A percentile compares a stretch with the other conserved stretches of the same genome.
These are phyloP conservation scores for Zygosaccharomyces pseudobailii DNA, from an alignment of 1,139 yeast genomes.

Conservation along the genomic window DNA sequence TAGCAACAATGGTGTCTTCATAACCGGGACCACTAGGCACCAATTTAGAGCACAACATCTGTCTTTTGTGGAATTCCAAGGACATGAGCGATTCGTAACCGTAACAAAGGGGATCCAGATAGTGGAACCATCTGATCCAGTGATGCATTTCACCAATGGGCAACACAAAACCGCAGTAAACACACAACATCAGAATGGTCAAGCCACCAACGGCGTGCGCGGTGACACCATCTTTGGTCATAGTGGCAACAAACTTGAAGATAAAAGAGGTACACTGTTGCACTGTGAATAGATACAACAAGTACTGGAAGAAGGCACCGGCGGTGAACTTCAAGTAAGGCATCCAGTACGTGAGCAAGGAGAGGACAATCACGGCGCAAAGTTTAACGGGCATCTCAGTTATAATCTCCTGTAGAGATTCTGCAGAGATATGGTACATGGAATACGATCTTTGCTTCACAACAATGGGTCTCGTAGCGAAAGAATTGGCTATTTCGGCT, in stretches of 20 bases:
- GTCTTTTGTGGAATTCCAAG: constrained; percentile 52
- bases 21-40: constrained; percentile 55
- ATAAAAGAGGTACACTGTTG: constrained; percentile 51
- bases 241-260: constrained; percentile 57
- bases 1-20: constrained; percentile 37
- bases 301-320: constrained; percentile 59
- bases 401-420: constrained; percentile 54
- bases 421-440: constrained; percentile 64
- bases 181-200: constrained; percentile 47
- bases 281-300: constrained; percentile 45
- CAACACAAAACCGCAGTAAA: constrained; percentile 57
- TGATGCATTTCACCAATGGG: constrained; percentile 56
- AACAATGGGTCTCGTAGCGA: constrained; percentile 54
- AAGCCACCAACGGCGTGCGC: constrained; percentile 63
- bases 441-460: constrained; percentile 61
- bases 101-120: constrained; percentile 53
- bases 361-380: constrained; percentile 42
- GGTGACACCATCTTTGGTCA: constrained; percentile 49
- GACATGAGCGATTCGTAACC: constrained; percentile 53
- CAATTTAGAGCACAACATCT: constrained; percentile 44
- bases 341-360: constrained; percentile 53
- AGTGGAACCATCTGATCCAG: constrained; percentile 61
- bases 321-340: constrained; percentile 51
- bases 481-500: constrained; percentile 54
- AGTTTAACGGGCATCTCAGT: constrained; percentile 57